A percentile compares a stretch with the other conserved stretches of the same genome.
phyloP scores from a whole-genome alignment of 2,329 filamentous ascomycete genomes.

The Nemania diffusa region DNA sequence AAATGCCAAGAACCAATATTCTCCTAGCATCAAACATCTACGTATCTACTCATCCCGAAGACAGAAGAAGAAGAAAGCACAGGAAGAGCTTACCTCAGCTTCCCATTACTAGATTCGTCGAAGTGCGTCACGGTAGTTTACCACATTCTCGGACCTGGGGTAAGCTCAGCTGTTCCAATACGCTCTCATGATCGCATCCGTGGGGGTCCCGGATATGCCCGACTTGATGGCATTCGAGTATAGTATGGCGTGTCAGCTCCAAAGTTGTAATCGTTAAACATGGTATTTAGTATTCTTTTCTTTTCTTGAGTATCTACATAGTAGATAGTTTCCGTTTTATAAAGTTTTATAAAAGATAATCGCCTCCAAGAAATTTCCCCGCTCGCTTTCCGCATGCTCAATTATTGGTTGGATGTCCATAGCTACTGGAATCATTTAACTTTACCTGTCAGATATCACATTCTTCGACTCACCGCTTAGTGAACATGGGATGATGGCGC shows the following conservation, averaged over 20 bases:
- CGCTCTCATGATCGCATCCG: constrained; percentile 26
- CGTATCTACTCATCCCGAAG: background rate
- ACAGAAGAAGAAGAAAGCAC: background rate
- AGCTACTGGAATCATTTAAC: background rate
- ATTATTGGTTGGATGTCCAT: background rate
- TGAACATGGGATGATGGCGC: background rate
- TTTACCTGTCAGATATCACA: constrained; percentile 18
- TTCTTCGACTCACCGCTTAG: background rate
- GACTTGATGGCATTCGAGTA: constrained; percentile 7
- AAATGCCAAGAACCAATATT: background rate
- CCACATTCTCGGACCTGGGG: constrained; percentile 22
- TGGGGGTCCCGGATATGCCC: constrained; percentile 25
- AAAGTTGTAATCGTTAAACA: background rate
- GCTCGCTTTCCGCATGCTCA: background rate
- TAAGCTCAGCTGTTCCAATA: constrained; percentile 29
- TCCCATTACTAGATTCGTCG: constrained; percentile 25
- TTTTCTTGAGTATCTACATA: no score
- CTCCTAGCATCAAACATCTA: background rate
- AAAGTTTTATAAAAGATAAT: no score
- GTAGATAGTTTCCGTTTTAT: background rate
- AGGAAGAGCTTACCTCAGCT: constrained; percentile 32
- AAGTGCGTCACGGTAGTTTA: constrained; percentile 22
- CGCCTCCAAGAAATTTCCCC: no score
- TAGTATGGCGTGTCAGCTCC: background rate
- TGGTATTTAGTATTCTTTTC: background rate